Base-by-base conservation (phyloP, 2,329 filamentous ascomycete species). In the Hypoxylon sp. region DNA sequence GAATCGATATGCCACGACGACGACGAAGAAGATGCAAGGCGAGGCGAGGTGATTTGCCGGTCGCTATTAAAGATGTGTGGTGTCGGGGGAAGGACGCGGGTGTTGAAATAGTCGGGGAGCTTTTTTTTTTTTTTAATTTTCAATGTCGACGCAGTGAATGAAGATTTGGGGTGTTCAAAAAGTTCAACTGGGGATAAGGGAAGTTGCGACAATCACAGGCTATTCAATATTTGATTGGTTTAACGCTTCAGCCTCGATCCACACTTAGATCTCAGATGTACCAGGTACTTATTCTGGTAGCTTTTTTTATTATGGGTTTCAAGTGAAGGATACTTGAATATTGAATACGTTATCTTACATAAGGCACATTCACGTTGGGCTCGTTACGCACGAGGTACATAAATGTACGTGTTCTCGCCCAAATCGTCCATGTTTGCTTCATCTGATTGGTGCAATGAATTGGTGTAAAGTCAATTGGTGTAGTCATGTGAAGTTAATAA, bases 111-210 rank as follows among this genome's bases (percentile, higher is more conserved):
- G n/a, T n/a, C n/a, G n/a, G n/a, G n/a, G n/a, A n/a, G n/a, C n/a
- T n/a, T n/a, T n/a, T n/a, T n/a, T n/a, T n/a, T n/a, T 34, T 41
- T 53, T 54, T 50, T 49, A 23, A 46, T 51, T 55, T 55, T 55
- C 36, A 31, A 40, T 25, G 23, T 34, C 38, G 40, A 43, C 41
- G 31, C 37, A 45, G 51, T 51, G 30, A 47, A 44, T 19, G 36
- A 43, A 55, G 42, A 47, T 55, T 55, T 51, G 51, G 46, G 41
- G 45, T 29, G 46, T 44, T 25, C 38, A 55, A 55, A 55, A 51
- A 55, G 46, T 50, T 55, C 34, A 29, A 50, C 23, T 17, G 40
- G 51, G 51, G 13, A 38, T 45, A 43, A n/a, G 44, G 38, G 51
- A 54, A 49, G 26, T 50, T 46, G 51, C 51, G 51, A 55, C 51